These are phyloP conservation scores for Linnemannia elongata DNA, from an alignment of 192 early-diverging fungal species.

Conservation along the genomic window DNA sequence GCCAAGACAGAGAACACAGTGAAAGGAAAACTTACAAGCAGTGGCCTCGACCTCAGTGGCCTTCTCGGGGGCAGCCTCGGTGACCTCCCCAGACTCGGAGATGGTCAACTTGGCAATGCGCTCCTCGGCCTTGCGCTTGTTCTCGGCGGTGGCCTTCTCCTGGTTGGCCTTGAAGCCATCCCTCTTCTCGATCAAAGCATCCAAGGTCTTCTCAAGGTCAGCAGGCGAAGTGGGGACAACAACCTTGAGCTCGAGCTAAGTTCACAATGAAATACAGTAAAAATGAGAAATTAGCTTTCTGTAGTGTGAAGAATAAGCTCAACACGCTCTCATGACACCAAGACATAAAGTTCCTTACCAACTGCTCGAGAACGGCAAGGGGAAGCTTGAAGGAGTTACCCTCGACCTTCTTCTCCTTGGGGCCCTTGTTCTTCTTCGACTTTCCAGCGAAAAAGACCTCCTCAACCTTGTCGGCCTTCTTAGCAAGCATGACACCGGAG, in stretches of 20 bases:
- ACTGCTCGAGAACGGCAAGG: slow-evolving; percentile 82
- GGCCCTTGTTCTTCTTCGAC: slow-evolving; percentile 73
- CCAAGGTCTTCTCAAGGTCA: slow-evolving; percentile 79
- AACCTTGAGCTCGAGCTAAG: slow-evolving; percentile 73
- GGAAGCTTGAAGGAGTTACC: slow-evolving; percentile 74
- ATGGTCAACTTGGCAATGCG: slow-evolving; percentile 73
- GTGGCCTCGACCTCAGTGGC: slow-evolving; percentile 29
- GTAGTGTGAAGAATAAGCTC: not conserved
- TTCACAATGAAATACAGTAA: not conserved
- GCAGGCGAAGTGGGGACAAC: slow-evolving; percentile 79
- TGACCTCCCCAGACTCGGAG: slow-evolving; percentile 22
- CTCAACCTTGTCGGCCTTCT: slow-evolving; percentile 83
- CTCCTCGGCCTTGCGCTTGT: slow-evolving; percentile 90
- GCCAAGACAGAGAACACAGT: not conserved
- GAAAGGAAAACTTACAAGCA: slow-evolving; percentile 29
- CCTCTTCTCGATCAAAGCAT: slow-evolving; percentile 78
- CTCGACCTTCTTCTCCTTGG: slow-evolving; percentile 60
- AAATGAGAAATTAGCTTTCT: not conserved
- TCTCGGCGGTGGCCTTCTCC: slow-evolving; percentile 82
- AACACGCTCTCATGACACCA: not conserved
- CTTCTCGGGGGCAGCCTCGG: slow-evolving; percentile 37
- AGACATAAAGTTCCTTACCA: slow-evolving; percentile 61
- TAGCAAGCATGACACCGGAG: slow-evolving; percentile 81
- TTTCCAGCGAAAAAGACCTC: slow-evolving; percentile 83
- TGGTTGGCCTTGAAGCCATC: slow-evolving; percentile 83